Percentiles rank a stretch among this genome's conserved stretches.
phyloP scores from a whole-genome alignment of 148 eudicot genomes.

The Fagopyrum tataricum region DNA sequence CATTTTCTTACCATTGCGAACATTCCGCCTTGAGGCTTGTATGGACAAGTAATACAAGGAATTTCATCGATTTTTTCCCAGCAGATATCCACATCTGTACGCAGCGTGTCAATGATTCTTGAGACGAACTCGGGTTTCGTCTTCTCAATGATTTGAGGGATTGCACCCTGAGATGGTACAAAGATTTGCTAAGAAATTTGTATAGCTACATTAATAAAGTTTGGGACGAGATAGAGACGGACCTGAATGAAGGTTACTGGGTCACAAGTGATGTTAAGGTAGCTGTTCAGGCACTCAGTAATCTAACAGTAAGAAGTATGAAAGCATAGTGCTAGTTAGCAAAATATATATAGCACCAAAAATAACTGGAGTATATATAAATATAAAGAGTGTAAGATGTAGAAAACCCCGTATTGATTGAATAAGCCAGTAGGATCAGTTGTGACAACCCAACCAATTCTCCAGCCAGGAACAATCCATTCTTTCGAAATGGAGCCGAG shows the following conservation, averaged over 20 bases:
- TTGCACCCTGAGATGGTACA: slow-evolving; percentile 33
- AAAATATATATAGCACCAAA: too few relatives aligned
- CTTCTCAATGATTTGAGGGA: slow-evolving; percentile 33
- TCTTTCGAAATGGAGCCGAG: slow-evolving; percentile 85
- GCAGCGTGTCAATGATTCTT: slow-evolving; percentile 24
- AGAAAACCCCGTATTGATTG: neutral
- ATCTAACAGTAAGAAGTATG: slow-evolving; percentile 32
- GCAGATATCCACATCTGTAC: slow-evolving; percentile 33
- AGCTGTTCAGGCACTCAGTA: slow-evolving; percentile 35
- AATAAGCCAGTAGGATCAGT: slow-evolving; percentile 40
- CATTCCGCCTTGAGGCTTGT: slow-evolving; percentile 58
- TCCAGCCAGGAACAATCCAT: slow-evolving; percentile 96
- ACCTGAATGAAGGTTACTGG: slow-evolving; percentile 70
- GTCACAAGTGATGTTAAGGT: slow-evolving; percentile 38
- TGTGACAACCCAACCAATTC: slow-evolving; percentile 86
- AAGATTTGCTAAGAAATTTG: too few relatives aligned
- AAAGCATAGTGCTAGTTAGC: too few relatives aligned
- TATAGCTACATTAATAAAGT: too few relatives aligned
- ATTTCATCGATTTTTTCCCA: slow-evolving; percentile 34
- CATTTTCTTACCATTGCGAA: slow-evolving; percentile 33
- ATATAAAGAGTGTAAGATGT: neutral
- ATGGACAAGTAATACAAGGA: slow-evolving; percentile 46
- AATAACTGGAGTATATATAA: too few relatives aligned
- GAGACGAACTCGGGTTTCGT: slow-evolving; percentile 40
- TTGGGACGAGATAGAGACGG: neutral